These are phyloP conservation scores for Puccinia horiana DNA, from an alignment of 1,284 basidiomycete genomes.

Conservation along the genomic window DNA sequence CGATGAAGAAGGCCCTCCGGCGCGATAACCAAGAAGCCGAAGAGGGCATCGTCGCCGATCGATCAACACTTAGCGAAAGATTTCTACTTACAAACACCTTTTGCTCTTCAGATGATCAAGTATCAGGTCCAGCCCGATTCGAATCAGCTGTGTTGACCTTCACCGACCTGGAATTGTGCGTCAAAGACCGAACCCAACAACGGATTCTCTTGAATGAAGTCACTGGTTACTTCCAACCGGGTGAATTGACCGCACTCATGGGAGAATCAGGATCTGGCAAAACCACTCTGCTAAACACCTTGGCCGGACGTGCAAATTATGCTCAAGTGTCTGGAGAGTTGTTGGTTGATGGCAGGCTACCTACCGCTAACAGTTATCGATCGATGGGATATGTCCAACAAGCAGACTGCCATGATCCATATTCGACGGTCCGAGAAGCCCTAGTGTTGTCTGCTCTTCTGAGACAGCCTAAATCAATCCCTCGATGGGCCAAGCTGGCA, in stretches of 20 bases:
- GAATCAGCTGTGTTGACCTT: slow-evolving; percentile 45
- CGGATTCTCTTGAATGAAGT: slow-evolving; percentile 32
- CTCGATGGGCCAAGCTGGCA: slow-evolving; percentile 44
- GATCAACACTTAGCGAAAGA: slow-evolving; percentile 17
- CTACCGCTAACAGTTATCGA: slow-evolving; percentile 30
- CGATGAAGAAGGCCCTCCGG: not conserved
- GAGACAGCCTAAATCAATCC: slow-evolving; percentile 37
- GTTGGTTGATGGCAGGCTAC: slow-evolving; percentile 36
- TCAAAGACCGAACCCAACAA: not conserved
- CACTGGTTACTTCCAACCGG: slow-evolving; percentile 44
- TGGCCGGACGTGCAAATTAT: slow-evolving; percentile 35
- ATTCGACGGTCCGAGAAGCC: slow-evolving; percentile 43
- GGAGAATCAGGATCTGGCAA: slow-evolving; percentile 48
- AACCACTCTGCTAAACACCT: slow-evolving; percentile 41
- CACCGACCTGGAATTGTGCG: slow-evolving; percentile 28
- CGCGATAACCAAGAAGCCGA: not conserved
- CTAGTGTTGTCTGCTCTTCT: slow-evolving; percentile 42
- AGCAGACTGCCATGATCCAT: slow-evolving; percentile 38
- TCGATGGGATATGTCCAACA: slow-evolving; percentile 48
- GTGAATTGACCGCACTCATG: slow-evolving; percentile 49
- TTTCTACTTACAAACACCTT: not conserved
- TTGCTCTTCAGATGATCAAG: slow-evolving; percentile 2
- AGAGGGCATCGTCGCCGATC: slow-evolving; percentile 6
- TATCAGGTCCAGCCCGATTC: slow-evolving; percentile 10
- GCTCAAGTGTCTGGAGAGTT: slow-evolving; percentile 30